These are phyloP conservation scores for Fusarium scirpi DNA, from an alignment of 2,329 filamentous ascomycete genomes.

Conservation along the genomic window DNA sequence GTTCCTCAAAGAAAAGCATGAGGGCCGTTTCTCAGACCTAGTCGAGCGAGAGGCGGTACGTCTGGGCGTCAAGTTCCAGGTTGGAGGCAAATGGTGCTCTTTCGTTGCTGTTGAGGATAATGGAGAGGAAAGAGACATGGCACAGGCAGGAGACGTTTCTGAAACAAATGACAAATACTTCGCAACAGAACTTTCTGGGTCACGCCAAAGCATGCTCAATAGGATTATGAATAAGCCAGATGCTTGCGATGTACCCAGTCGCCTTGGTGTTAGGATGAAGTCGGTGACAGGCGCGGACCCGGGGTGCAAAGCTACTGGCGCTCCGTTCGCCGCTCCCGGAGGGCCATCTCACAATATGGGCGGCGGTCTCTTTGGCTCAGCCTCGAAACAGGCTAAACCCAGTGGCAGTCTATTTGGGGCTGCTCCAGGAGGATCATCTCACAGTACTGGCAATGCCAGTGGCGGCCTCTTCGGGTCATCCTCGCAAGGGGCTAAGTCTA, in stretches of 20 bases:
- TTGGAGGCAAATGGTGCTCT: conserved; percentile 77
- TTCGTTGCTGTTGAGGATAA: conserved; percentile 74
- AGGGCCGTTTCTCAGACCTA: conserved; percentile 67
- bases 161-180: not conserved
- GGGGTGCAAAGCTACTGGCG: not conserved
- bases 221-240: not conserved
- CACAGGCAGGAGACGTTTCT: not conserved
- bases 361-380: not conserved
- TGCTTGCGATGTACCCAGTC: not conserved
- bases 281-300: not conserved
- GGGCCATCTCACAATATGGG: not conserved
- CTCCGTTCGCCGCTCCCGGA: not conserved
- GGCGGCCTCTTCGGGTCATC: not conserved
- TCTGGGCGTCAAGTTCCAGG: conserved; percentile 73
- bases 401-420: not conserved
- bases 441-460: too few species aligned
- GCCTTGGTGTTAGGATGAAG: not conserved
- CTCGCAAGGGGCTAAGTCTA: too few species aligned
- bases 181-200: not conserved
- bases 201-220: not conserved
- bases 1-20: conserved; percentile 59
- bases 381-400: not conserved
- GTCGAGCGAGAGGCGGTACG: conserved; percentile 74
- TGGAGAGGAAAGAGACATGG: conserved; percentile 3
- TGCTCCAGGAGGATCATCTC: too few species aligned